Percentiles rank a stretch among this genome's conserved stretches.
phyloP scores from a whole-genome alignment of 148 eudicot genomes.

The Amaranthus palmeri region DNA sequence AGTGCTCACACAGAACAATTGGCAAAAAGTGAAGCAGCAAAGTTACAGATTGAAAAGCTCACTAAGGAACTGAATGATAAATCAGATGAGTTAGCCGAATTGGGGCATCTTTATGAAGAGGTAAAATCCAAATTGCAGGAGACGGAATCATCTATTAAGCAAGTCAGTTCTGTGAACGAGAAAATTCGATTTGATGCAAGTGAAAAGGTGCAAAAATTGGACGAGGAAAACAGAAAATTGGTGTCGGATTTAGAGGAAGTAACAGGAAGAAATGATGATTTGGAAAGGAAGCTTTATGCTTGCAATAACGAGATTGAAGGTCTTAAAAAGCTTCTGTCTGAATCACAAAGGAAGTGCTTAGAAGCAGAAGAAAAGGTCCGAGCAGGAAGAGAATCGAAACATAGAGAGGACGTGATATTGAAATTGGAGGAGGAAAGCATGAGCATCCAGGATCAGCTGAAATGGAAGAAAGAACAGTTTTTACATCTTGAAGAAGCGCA shows the following conservation, averaged over 20 bases:
- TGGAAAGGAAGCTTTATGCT: constrained; percentile 34
- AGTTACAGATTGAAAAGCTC: constrained; percentile 44
- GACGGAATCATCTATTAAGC: constrained; percentile 41
- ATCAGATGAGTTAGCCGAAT: constrained; percentile 43
- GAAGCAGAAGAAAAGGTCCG: constrained; percentile 43
- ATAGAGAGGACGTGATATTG: constrained; percentile 46
- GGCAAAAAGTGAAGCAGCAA: constrained; percentile 41
- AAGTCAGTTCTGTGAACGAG: constrained; percentile 45
- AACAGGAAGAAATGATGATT: constrained; percentile 28
- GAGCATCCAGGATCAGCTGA: constrained; percentile 48
- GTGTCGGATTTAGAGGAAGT: constrained; percentile 53
- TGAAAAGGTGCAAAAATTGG: constrained; percentile 42
- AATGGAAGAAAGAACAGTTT: constrained; percentile 82
- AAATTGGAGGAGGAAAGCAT: constrained; percentile 57
- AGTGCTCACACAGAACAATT: constrained; percentile 48
- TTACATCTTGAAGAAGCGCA: constrained; percentile 78
- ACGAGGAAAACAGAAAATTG: constrained; percentile 51
- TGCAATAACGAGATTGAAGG: constrained; percentile 39
- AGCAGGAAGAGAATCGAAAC: constrained; percentile 35
- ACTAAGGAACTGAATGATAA: constrained; percentile 42
- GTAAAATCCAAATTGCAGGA: constrained; percentile 39
- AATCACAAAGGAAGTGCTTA: constrained; percentile 34
- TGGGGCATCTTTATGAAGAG: constrained; percentile 47
- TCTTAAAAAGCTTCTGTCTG: constrained; percentile 40
- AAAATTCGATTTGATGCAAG: constrained; percentile 41